Evolutionary conservation across 768 basidiomycete genomes (phyloP).

Genomic region (Leccinum pellstonianum): DNA sequence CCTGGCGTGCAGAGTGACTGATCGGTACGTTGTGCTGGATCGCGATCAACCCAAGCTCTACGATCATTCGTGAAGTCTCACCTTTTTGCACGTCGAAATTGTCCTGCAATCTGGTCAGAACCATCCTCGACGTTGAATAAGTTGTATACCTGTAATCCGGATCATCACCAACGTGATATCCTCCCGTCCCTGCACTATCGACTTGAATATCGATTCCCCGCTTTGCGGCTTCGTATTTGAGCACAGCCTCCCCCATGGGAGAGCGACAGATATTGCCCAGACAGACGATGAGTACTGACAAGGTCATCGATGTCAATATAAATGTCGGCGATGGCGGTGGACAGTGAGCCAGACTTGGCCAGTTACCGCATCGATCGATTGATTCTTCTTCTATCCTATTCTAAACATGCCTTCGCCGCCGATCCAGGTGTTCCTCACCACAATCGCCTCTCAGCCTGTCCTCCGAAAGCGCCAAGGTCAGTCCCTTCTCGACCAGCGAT

Average conservation of each 20-base stretch:
- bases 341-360: background rate
- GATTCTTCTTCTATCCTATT: conserved; percentile 7
- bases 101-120: conserved; percentile 46
- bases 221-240: conserved; percentile 63
- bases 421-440: conserved; percentile 79
- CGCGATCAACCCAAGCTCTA: conserved; percentile 3
- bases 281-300: conserved; percentile 74
- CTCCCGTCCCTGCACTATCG: conserved; percentile 83
- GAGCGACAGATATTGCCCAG: conserved; percentile 87
- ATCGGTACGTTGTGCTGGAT: conserved; percentile 74
- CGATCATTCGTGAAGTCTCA: conserved; percentile 21
- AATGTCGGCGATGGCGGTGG: background rate
- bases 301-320: conserved; percentile 23
- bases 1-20: conserved; percentile 63
- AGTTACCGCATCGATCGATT: background rate
- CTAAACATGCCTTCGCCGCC: conserved; percentile 75
- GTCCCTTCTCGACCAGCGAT: conserved; percentile 5
- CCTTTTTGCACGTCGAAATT: conserved; percentile 68
- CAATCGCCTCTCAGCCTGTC: conserved; percentile 77
- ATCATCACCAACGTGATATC: conserved; percentile 79
- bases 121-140: background rate
- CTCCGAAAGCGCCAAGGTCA: conserved; percentile 79
- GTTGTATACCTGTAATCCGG: conserved; percentile 72
- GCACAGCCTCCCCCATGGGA: conserved; percentile 90
- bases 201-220: conserved; percentile 67